phyloP scores from a whole-genome alignment of 2,329 filamentous ascomycete genomes.

The Tolypocladium sp. region DNA sequence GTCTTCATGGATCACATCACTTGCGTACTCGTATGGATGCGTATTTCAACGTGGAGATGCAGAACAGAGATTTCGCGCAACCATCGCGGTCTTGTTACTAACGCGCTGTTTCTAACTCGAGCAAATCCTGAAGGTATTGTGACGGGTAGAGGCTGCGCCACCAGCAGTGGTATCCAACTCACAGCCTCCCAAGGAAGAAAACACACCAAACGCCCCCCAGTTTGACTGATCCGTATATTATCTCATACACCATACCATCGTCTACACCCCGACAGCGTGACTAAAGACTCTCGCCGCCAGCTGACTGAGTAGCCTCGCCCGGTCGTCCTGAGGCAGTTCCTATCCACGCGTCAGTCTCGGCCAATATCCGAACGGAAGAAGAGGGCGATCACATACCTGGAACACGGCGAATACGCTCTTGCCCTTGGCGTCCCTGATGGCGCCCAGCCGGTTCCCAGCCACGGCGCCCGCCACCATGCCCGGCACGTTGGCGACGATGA shows the following conservation, averaged over 20 bases:
- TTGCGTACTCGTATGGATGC: neutral
- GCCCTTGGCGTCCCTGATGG: slow-evolving; percentile 78
- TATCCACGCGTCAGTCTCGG: slow-evolving; percentile 20
- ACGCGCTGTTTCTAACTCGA: neutral
- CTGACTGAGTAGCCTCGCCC: slow-evolving; percentile 71
- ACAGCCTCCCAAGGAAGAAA: neutral
- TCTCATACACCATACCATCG: neutral
- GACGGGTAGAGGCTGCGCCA: neutral
- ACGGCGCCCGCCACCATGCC: slow-evolving; percentile 85
- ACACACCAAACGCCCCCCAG: neutral
- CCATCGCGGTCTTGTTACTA: neutral
- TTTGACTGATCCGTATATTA: neutral
- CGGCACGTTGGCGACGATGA: slow-evolving; percentile 89
- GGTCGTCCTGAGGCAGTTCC: slow-evolving; percentile 76
- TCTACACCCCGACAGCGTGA: slow-evolving; percentile 51
- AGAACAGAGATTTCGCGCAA: neutral
- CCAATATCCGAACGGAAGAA: neutral
- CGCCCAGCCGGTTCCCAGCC: slow-evolving; percentile 85
- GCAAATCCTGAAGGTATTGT: neutral
- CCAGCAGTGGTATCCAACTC: neutral
- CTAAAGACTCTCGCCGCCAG: slow-evolving; percentile 81
- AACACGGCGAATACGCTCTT: slow-evolving; percentile 95
- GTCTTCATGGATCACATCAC: neutral
- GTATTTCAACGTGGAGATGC: neutral
- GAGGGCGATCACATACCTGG: slow-evolving; percentile 32